Conservation (phyloP, 2,329 filamentous ascomycete genomes). For the Trichoderma sp. region DNA sequence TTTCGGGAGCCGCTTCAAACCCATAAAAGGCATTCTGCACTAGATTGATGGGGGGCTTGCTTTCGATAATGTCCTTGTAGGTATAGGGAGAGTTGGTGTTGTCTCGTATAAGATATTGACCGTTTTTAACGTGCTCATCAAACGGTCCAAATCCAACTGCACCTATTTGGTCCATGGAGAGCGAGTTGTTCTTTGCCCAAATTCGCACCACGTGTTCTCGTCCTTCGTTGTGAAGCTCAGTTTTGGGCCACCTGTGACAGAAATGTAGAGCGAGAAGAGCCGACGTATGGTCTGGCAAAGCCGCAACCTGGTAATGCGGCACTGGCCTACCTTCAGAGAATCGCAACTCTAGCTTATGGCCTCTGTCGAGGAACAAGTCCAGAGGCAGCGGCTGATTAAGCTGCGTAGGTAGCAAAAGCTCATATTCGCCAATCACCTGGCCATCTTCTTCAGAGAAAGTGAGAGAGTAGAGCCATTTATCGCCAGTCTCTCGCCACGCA, state of each 20-base stretch:
- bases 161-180: constrained; percentile 42
- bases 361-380: constrained; percentile 46
- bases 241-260: constrained; percentile 50
- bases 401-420: constrained; percentile 49
- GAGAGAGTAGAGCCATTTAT: constrained; percentile 39
- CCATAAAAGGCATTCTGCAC: constrained; percentile 45
- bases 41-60: constrained; percentile 49
- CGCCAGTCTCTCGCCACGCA: constrained; percentile 44
- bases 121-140: constrained; percentile 32
- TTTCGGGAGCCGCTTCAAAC: constrained; percentile 46
- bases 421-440: constrained; percentile 43
- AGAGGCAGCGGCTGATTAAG: constrained; percentile 47
- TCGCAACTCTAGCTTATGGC: constrained; percentile 41
- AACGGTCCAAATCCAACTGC: constrained; percentile 35
- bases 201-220: constrained; percentile 52
- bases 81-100: constrained; percentile 43
- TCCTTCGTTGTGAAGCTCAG: constrained; percentile 33
- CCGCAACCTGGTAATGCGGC: constrained; percentile 30
- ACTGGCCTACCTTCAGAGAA: constrained; percentile 33
- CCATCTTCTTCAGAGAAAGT: constrained; percentile 43
- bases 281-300: constrained; percentile 49
- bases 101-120: constrained; percentile 49
- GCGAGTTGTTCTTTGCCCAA: constrained; percentile 33
- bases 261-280: constrained; percentile 54
- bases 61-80: constrained; percentile 47